Evolutionary conservation across 805 yeast genomes (phyloP).

Genomic region (Cyberlindnera saturnus): DNA sequence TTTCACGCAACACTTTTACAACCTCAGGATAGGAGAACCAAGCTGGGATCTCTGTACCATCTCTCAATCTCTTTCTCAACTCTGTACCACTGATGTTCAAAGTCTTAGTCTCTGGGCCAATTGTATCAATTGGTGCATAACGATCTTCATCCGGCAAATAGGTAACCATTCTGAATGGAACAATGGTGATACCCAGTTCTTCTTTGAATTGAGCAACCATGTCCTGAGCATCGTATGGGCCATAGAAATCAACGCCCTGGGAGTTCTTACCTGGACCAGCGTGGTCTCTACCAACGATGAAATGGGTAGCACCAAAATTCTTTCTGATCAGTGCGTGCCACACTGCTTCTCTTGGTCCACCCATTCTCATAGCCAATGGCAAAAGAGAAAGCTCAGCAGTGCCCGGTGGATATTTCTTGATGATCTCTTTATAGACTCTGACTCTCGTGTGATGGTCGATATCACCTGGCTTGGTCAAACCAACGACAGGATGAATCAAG

Average conservation of each 20-base stretch:
- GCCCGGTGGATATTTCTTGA: slow-evolving; percentile 90
- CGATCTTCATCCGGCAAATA: slow-evolving; percentile 92
- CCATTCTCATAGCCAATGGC: slow-evolving; percentile 98
- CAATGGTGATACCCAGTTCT: slow-evolving; percentile 84
- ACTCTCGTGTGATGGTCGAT: slow-evolving; percentile 97
- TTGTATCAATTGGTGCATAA: slow-evolving; percentile 92
- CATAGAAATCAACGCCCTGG: slow-evolving; percentile 88
- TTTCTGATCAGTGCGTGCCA: slow-evolving; percentile 98
- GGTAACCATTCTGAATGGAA: slow-evolving; percentile 95
- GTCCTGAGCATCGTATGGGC: slow-evolving; percentile 95
- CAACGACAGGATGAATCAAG: slow-evolving; percentile 94
- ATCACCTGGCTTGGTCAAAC: slow-evolving; percentile 95
- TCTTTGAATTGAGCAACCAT: slow-evolving; percentile 68
- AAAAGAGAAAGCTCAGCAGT: slow-evolving; percentile 83
- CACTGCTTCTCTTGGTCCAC: slow-evolving; percentile 96
- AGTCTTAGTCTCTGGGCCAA: slow-evolving; percentile 72
- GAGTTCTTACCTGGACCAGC: slow-evolving; percentile 94
- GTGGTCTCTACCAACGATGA: slow-evolving; percentile 96
- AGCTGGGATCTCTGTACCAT: slow-evolving; percentile 85
- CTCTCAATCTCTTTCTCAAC: slow-evolving; percentile 78
- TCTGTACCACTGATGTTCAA: slow-evolving; percentile 94
- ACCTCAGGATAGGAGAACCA: slow-evolving; percentile 98
- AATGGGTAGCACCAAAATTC: slow-evolving; percentile 95
- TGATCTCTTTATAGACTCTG: slow-evolving; percentile 85
- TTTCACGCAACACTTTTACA: slow-evolving; percentile 81